Percentiles rank a stretch among this genome's conserved stretches.
Evolutionary conservation across 192 early-diverging fungal genomes (phyloP).

Genomic region (Coemansia sp.): DNA sequence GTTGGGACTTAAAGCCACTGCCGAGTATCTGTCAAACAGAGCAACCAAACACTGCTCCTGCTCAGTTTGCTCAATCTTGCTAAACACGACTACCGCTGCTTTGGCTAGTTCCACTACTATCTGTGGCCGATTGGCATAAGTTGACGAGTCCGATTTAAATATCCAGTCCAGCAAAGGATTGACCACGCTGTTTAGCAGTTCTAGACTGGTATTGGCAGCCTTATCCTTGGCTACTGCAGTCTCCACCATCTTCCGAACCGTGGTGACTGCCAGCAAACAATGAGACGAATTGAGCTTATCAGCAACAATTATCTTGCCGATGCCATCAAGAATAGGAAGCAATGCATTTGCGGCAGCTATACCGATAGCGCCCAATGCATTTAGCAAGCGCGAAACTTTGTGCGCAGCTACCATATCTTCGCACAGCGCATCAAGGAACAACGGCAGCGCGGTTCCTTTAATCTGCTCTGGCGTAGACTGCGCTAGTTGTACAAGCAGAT

Average conservation of each 20-base stretch:
- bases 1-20: background rate
- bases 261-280: conserved; percentile 15
- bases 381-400: conserved; percentile 38
- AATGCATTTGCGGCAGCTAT: conserved; percentile 26
- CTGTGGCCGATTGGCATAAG: background rate
- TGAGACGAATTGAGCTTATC: conserved; percentile 20
- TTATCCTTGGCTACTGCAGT: conserved; percentile 7
- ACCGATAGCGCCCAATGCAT: conserved; percentile 44
- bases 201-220: background rate
- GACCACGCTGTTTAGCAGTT: conserved; percentile 16
- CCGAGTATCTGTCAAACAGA: conserved; percentile 23
- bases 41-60: conserved; percentile 22
- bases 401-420: conserved; percentile 23
- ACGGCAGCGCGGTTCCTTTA: conserved; percentile 26
- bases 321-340: conserved; percentile 21
- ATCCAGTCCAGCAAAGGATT: conserved; percentile 31
- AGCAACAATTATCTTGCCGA: conserved; percentile 14
- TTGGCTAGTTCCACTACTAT: conserved; percentile 37
- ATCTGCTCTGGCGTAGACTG: conserved; percentile 36
- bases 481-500: conserved; percentile 45
- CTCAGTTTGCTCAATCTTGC: conserved; percentile 18
- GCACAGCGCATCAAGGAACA: conserved; percentile 43
- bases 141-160: background rate
- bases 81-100: conserved; percentile 20
- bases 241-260: conserved; percentile 46